These are phyloP conservation scores for Periconia digitata DNA, from an alignment of 2,329 filamentous ascomycete genomes.

Conservation along the genomic window DNA sequence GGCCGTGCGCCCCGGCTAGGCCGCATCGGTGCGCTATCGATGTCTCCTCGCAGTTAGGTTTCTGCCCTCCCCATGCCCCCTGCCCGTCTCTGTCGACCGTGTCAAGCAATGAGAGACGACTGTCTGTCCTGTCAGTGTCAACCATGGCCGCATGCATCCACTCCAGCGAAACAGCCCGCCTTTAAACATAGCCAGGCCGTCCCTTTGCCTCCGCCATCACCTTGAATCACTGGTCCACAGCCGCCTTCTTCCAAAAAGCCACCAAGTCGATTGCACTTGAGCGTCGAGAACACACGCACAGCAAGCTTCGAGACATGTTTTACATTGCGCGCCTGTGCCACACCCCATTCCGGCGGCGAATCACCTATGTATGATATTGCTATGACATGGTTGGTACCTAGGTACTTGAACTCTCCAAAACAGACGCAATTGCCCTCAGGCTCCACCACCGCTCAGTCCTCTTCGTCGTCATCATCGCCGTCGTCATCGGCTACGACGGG, in stretches of 20 bases:
- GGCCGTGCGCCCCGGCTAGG: constrained; percentile 7
- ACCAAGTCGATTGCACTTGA: too few species aligned
- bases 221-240: too few species aligned
- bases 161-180: too few species aligned
- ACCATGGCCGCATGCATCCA: too few species aligned
- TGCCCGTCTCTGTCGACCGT: not conserved
- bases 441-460: not conserved
- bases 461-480: constrained; percentile 29
- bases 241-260: too few species aligned
- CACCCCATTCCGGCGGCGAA: not conserved
- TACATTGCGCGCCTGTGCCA: not conserved
- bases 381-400: too few species aligned
- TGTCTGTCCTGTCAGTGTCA: too few species aligned
- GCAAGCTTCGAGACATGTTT: not conserved
- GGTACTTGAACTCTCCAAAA: not conserved
- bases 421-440: not conserved
- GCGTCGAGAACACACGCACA: not conserved
- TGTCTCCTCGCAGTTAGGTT: not conserved
- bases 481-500: constrained; percentile 38
- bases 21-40: not conserved
- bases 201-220: too few species aligned
- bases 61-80: not conserved
- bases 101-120: too few species aligned
- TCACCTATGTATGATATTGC: not conserved
- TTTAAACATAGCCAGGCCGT: too few species aligned